These are phyloP conservation scores for Tulasnella sp. DNA, from an alignment of 768 basidiomycete species.

Conservation along the genomic window DNA sequence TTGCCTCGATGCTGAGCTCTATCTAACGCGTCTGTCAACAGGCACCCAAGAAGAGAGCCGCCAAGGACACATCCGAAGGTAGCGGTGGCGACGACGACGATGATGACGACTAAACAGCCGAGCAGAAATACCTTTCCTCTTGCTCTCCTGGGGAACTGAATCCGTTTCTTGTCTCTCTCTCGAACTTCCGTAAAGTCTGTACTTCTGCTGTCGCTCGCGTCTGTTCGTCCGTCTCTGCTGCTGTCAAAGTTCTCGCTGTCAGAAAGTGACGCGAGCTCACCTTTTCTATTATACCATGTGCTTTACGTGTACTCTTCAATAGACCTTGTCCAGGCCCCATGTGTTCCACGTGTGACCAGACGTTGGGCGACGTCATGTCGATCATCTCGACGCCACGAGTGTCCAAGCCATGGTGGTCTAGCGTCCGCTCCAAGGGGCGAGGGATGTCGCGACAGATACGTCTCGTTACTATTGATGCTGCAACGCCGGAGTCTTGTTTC, in stretches of 20 bases:
- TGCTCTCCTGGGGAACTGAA: not conserved
- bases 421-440: no score
- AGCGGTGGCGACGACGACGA: conserved; percentile 12
- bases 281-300: not conserved
- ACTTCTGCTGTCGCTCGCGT: not conserved
- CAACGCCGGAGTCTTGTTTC: no score
- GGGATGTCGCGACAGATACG: no score
- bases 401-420: no score
- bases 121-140: not conserved
- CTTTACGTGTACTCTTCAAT: conserved; percentile 1
- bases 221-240: not conserved
- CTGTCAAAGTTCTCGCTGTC: not conserved
- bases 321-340: not conserved
- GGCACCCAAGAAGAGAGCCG: not conserved
- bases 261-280: not conserved
- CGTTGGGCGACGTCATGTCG: not conserved
- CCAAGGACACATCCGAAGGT: conserved; percentile 3
- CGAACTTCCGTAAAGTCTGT: not conserved
- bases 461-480: no score
- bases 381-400: no score
- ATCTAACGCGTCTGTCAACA: not conserved
- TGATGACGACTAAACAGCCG: conserved; percentile 7
- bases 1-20: not conserved
- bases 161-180: not conserved
- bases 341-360: not conserved